These are phyloP conservation scores for Fusarium torulosum DNA, from an alignment of 2,329 filamentous ascomycete genomes.

Conservation along the genomic window DNA sequence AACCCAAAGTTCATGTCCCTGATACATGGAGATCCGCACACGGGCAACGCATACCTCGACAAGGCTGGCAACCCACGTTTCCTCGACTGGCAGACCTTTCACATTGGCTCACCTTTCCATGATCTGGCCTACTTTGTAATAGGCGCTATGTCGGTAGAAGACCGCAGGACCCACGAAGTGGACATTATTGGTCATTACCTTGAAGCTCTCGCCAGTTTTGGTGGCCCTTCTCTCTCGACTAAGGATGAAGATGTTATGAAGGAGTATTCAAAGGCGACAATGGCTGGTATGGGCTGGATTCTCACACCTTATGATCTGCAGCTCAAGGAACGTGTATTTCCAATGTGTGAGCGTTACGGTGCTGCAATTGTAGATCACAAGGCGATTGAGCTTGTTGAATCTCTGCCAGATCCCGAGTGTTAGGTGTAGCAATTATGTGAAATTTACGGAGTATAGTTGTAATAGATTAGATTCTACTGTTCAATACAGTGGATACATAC, in stretches of 20 bases:
- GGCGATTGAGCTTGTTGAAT: slow-evolving; percentile 9
- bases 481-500: no score
- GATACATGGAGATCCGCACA: slow-evolving; percentile 31
- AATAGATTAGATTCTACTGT: no score
- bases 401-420: not conserved
- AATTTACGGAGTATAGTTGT: not conserved
- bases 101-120: slow-evolving; percentile 27
- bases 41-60: slow-evolving; percentile 25
- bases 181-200: slow-evolving; percentile 6
- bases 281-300: slow-evolving; percentile 19
- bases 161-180: not conserved
- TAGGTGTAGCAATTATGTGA: not conserved
- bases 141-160: slow-evolving; percentile 12
- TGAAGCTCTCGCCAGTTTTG: not conserved
- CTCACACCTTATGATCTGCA: slow-evolving; percentile 14
- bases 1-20: slow-evolving; percentile 21
- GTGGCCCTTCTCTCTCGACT: not conserved
- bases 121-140: slow-evolving; percentile 27
- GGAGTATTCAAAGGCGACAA: slow-evolving; percentile 12
- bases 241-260: not conserved
- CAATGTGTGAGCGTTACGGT: slow-evolving; percentile 21
- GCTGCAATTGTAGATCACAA: slow-evolving; percentile 15
- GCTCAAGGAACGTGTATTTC: slow-evolving; percentile 2
- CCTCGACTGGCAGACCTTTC: slow-evolving; percentile 29
- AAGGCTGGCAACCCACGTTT: slow-evolving; percentile 9